Evolutionary conservation across 192 early-diverging fungal genomes (phyloP), one percentile per base, ranked within the genome.

Genomic region (Coemansia sp.): DNA sequence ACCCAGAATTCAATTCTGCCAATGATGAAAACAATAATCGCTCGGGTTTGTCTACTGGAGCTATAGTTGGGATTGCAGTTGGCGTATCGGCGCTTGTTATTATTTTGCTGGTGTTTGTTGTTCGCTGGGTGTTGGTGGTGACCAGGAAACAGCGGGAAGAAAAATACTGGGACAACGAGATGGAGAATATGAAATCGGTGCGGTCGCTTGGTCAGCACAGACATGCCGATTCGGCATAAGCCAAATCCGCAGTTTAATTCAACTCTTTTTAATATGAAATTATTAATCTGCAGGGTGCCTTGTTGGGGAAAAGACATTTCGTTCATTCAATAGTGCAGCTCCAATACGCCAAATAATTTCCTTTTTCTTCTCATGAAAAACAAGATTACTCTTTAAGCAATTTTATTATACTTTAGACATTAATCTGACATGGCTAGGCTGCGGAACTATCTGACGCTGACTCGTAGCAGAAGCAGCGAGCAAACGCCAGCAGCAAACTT

Each of bases 401-500:
- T 44, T 44, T 44, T 44, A 15, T 44, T 12, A n/a, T 44, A n/a
- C 40, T 12, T 44, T 44, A n/a, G 11, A 44, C 14, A 44, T 44
- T 44, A 44, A 12, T 44, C 15, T 44, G 3, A 12, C 11, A 44
- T 44, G 40, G 3, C 40, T 3, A 12, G 15, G 40, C 14, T 44
- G 40, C 40, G 40, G 9, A n/a, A 44, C 3, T 44, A 44, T 44
- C 40, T 44, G 15, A n/a, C 40, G 15, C 40, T 44, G 40, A 12
- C 14, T 5, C 11, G 40, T 44, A 44, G 15, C 11, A 44, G 12
- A 12, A 44, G 40, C 40, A 44, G 15, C 40, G 40, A 44, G 40
- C 40, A 44, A n/a, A 12, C 40, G 24, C 50, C 50, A 52, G 50
- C 66, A 12, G 66, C 72, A 9, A 75, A 75, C 56, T 75, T 75